Conservation (phyloP, 176 grass and related monocot genomes). For the Echinochloa phyllopogon region DNA sequence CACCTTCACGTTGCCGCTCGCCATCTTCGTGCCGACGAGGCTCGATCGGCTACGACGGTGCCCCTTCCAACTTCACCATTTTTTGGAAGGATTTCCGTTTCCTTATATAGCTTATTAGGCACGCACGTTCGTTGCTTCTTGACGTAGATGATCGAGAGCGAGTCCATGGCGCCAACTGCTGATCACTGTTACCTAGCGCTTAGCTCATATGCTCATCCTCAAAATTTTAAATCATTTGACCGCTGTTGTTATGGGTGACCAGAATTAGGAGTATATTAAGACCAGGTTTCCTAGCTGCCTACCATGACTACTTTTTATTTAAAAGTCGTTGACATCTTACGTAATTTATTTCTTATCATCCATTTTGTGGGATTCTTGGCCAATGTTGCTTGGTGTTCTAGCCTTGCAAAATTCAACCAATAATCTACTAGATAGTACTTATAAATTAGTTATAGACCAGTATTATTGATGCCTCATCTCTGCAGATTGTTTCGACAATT, state of each 20-base stretch:
- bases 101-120: not conserved
- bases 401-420: slow-evolving; percentile 1
- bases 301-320: not conserved
- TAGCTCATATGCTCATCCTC: not conserved
- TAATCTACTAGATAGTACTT: not conserved
- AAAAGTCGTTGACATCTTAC: not conserved
- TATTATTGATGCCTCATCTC: not conserved
- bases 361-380: not conserved
- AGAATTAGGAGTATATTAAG: not conserved
- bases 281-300: not conserved
- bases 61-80: not conserved
- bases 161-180: slow-evolving; percentile 2
- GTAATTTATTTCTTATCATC: not conserved
- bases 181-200: not conserved
- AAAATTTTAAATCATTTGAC: slow-evolving; percentile 14
- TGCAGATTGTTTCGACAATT: not conserved
- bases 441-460: no score
- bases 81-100: not conserved
- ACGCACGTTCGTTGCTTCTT: not conserved
- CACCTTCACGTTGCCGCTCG: slow-evolving; percentile 34
- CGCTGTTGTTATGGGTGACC: not conserved
- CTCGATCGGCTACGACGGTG: not conserved
- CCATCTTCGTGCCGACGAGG: not conserved
- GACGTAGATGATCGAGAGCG: not conserved
- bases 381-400: not conserved